These are phyloP conservation scores for Neobulgaria alba DNA, from an alignment of 2,329 filamentous ascomycete species.

Conservation along the genomic window DNA sequence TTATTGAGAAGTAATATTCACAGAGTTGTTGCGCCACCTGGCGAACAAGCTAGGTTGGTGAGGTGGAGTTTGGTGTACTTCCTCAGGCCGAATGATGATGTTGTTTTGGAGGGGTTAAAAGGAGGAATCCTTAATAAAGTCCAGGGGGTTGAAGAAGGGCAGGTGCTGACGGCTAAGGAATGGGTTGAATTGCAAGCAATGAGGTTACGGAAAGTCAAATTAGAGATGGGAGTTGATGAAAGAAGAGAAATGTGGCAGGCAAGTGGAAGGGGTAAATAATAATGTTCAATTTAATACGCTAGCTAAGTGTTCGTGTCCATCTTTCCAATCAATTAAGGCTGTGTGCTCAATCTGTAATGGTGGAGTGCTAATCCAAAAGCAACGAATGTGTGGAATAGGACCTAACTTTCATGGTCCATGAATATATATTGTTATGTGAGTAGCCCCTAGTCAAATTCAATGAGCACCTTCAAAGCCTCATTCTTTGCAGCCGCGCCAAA, in stretches of 20 bases:
- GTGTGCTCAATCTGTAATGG: too few relatives aligned
- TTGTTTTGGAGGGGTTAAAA: conserved; percentile 23
- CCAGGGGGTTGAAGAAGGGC: conserved; percentile 15
- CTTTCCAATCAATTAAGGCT: too few relatives aligned
- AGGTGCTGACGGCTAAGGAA: conserved; percentile 17
- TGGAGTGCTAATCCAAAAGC: too few relatives aligned
- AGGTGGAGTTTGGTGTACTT: conserved; percentile 49
- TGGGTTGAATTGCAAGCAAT: conserved; percentile 22
- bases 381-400: too few relatives aligned
- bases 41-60: conserved; percentile 15
- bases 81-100: conserved; percentile 40
- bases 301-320: too few relatives aligned
- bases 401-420: too few relatives aligned
- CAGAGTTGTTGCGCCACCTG: conserved; percentile 28
- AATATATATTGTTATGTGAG: too few relatives aligned
- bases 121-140: too few relatives aligned
- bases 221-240: conserved; percentile 11
- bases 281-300: too few relatives aligned
- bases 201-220: conserved; percentile 11
- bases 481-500: conserved; percentile 36
- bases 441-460: conserved; percentile 23
- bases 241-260: conserved; percentile 17
- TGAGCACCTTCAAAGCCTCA: conserved; percentile 36
- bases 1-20: conserved; percentile 29
- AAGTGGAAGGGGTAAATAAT: conserved; percentile 12